phyloP scores from a whole-genome alignment of 441 rosid species.

The Gossypium aridum region DNA sequence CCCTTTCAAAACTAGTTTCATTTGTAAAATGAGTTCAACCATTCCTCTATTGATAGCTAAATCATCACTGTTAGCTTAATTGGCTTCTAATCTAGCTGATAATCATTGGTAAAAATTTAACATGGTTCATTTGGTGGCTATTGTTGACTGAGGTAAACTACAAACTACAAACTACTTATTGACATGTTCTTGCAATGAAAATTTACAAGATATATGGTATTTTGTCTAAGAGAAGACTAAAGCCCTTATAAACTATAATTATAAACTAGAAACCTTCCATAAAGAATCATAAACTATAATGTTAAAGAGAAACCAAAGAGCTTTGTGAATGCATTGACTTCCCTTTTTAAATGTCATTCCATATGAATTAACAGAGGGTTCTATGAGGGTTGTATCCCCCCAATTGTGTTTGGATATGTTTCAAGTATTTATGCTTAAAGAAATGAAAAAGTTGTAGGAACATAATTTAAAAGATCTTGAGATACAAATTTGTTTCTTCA shows the following conservation, averaged over 20 bases:
- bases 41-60: neutral
- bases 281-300: neutral
- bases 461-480: neutral
- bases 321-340: neutral
- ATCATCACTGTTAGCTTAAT: neutral
- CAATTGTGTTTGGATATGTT: neutral
- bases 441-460: neutral
- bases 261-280: neutral
- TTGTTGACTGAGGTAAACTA: neutral
- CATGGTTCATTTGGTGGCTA: neutral
- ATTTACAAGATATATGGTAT: neutral
- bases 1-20: neutral
- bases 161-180: neutral
- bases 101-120: neutral
- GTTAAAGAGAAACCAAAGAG: neutral
- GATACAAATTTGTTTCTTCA: neutral
- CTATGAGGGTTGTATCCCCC: neutral
- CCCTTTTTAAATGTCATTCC: neutral
- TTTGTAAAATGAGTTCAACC: neutral
- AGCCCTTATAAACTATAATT: neutral
- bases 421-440: neutral
- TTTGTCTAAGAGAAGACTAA: neutral
- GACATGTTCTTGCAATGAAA: neutral
- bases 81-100: neutral
- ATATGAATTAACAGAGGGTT: neutral